phyloP scores from a whole-genome alignment of 257 asterid genomes.

The Ligustrum vulgare region DNA sequence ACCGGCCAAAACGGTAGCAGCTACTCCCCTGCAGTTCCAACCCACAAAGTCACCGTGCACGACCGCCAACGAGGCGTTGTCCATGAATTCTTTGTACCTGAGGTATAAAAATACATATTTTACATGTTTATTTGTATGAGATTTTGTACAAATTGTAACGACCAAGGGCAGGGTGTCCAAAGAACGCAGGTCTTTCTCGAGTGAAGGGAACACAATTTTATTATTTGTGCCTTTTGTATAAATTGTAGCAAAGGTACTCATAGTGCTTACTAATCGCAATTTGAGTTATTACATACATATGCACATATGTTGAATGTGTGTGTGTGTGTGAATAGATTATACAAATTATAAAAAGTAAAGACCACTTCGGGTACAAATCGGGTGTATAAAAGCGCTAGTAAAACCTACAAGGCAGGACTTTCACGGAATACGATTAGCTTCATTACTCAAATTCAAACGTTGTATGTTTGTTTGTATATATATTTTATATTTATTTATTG shows the following conservation, averaged over 20 bases:
- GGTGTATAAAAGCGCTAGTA: too few relatives aligned
- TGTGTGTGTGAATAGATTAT: too few relatives aligned
- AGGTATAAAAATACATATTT: conserved; percentile 32
- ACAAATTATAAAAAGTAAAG: too few relatives aligned
- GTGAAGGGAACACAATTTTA: not conserved
- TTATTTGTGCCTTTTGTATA: not conserved
- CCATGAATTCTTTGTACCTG: conserved; percentile 61
- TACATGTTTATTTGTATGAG: not conserved
- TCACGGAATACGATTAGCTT: not conserved
- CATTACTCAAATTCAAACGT: not conserved
- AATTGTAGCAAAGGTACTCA: not conserved
- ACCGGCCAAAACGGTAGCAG: conserved; percentile 20
- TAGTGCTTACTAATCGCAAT: not conserved
- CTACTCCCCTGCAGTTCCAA: conserved; percentile 35
- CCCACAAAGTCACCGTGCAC: conserved; percentile 63
- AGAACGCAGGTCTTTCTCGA: not conserved
- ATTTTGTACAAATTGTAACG: not conserved
- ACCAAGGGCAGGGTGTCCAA: too few relatives aligned
- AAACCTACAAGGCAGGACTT: not conserved
- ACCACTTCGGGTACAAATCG: too few relatives aligned
- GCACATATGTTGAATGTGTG: too few relatives aligned
- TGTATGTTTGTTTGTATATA: not conserved
- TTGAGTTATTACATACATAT: not conserved
- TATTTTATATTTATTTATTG: not conserved
- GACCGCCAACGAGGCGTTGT: conserved; percentile 56